These are phyloP conservation scores for Argentina anserina DNA, from an alignment of 306 rosid genomes.

Conservation along the genomic window DNA sequence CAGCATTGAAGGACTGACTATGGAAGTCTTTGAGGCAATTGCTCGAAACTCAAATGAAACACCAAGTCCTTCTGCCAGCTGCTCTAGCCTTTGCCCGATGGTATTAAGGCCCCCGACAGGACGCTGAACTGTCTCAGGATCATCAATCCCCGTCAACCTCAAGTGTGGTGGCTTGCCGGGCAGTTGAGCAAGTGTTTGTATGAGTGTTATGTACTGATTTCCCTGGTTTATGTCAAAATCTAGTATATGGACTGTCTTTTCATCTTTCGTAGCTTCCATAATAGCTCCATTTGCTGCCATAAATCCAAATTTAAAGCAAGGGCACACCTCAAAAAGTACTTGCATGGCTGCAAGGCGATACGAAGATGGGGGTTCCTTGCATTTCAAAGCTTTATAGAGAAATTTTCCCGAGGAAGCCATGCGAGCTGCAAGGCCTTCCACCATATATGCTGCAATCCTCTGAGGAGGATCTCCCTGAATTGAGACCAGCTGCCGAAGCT, in stretches of 20 bases:
- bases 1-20: slow-evolving; percentile 68
- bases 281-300: slow-evolving; percentile 87
- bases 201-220: slow-evolving; percentile 73
- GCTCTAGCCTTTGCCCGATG: slow-evolving; percentile 88
- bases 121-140: slow-evolving; percentile 89
- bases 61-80: slow-evolving; percentile 61
- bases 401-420: slow-evolving; percentile 66
- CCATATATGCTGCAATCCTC: slow-evolving; percentile 98
- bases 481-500: slow-evolving; percentile 74
- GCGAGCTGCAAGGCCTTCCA: slow-evolving; percentile 96
- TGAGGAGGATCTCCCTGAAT: slow-evolving; percentile 94
- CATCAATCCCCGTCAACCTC: slow-evolving; percentile 87
- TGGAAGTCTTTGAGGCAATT: slow-evolving; percentile 62
- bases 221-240: slow-evolving; percentile 96
- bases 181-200: slow-evolving; percentile 64
- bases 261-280: slow-evolving; percentile 68
- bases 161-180: slow-evolving; percentile 54
- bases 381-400: slow-evolving; percentile 72
- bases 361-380: slow-evolving; percentile 94
- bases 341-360: slow-evolving; percentile 98
- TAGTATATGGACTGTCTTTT: slow-evolving; percentile 62
- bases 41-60: slow-evolving; percentile 79
- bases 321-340: slow-evolving; percentile 90
- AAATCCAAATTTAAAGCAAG: slow-evolving; percentile 91
- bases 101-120: slow-evolving; percentile 73